These are phyloP conservation scores for Paxillus involutus DNA, from an alignment of 768 basidiomycete genomes.

Conservation along the genomic window DNA sequence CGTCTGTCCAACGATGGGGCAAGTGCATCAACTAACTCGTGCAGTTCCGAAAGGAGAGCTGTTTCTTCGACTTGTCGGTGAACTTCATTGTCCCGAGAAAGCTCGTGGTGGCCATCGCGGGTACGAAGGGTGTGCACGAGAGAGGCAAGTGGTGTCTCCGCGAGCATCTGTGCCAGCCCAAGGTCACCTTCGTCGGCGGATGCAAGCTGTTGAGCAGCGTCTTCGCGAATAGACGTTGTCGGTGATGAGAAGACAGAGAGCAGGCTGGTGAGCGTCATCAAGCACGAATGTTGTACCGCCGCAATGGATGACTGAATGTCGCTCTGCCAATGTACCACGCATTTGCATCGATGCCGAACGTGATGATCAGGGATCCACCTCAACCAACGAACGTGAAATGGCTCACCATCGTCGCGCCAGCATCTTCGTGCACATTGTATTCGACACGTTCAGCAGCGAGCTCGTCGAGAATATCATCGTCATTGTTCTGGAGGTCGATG, in stretches of 20 bases:
- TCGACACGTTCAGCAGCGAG: constrained; percentile 23
- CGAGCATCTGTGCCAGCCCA: constrained; percentile 8
- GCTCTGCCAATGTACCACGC: constrained; percentile 36
- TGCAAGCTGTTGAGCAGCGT: constrained; percentile 61
- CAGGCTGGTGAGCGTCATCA: constrained; percentile 72
- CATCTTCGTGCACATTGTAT: constrained; percentile 8
- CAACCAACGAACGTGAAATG: no score
- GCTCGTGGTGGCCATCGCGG: constrained; percentile 8
- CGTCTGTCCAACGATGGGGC: constrained; percentile 40
- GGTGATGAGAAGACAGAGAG: constrained; percentile 45
- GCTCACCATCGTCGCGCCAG: constrained; percentile 8
- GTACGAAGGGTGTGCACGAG: constrained; percentile 19
- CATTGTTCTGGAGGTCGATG: constrained; percentile 2
- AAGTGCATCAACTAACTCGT: constrained; percentile 49
- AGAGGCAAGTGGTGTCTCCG: constrained; percentile 18
- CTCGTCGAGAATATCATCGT: constrained; percentile 18
- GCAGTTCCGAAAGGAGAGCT: constrained; percentile 61
- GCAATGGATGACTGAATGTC: constrained; percentile 73
- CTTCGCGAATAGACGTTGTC: constrained; percentile 35
- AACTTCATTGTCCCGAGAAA: background rate
- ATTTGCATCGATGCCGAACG: background rate
- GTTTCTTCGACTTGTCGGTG: constrained; percentile 48
- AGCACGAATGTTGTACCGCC: constrained; percentile 69
- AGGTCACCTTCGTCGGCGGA: constrained; percentile 41
- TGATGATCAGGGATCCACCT: background rate